These are phyloP conservation scores for Deinandra increscens DNA, from an alignment of 129 eudicot species.

Conservation along the genomic window DNA sequence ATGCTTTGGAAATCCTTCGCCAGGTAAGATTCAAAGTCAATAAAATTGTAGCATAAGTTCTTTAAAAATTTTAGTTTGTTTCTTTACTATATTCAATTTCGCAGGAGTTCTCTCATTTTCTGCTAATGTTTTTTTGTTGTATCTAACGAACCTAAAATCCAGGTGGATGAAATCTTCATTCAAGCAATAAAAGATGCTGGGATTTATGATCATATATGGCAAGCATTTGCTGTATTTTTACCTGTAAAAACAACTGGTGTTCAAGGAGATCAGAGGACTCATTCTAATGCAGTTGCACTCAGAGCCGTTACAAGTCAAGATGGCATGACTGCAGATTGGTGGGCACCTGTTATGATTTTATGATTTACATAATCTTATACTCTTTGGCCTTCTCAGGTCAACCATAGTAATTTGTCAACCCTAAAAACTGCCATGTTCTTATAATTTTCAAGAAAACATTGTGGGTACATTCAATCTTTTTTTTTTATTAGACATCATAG, in stretches of 20 bases:
- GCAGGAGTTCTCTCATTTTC: neutral
- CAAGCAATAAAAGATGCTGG: slow-evolving; percentile 88
- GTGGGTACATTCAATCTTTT: neutral
- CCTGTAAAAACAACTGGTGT: slow-evolving; percentile 82
- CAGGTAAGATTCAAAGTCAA: slow-evolving; percentile 43
- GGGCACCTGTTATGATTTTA: neutral
- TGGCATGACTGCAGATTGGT: slow-evolving; percentile 99
- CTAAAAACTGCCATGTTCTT: neutral
- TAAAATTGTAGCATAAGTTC: neutral
- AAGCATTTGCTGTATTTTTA: slow-evolving; percentile 89
- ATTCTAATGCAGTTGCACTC: slow-evolving; percentile 73
- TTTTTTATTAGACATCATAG: neutral
- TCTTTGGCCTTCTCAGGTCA: slow-evolving; percentile 15
- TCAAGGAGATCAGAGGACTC: slow-evolving; percentile 98
- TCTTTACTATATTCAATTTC: neutral
- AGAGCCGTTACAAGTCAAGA: slow-evolving; percentile 98
- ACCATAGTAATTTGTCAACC: neutral
- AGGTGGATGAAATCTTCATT: slow-evolving; percentile 92
- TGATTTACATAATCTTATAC: neutral
- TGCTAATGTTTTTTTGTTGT: neutral
- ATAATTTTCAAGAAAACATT: neutral
- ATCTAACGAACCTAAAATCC: neutral
- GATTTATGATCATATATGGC: slow-evolving; percentile 92
- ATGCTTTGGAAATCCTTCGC: slow-evolving; percentile 82
- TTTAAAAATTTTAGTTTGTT: too few species aligned